These are phyloP conservation scores for Aleurites moluccanus DNA, from an alignment of 441 rosid genomes.

Conservation along the genomic window DNA sequence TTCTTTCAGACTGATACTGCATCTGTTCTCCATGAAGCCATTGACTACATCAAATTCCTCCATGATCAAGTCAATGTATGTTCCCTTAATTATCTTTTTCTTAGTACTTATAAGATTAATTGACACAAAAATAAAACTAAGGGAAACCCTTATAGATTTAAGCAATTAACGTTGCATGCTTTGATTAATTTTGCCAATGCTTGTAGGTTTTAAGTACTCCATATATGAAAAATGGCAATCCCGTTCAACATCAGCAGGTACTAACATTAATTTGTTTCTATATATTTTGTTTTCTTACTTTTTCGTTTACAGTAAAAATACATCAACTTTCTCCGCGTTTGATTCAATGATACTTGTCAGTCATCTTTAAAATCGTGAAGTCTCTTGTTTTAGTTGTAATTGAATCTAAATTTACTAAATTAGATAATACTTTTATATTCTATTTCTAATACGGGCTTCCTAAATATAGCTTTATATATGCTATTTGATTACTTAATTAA, in stretches of 20 bases:
- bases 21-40: constrained; percentile 97
- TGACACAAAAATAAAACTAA: neutral
- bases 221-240: constrained; percentile 34
- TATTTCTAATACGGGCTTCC: too few species aligned
- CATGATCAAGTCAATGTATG: constrained; percentile 95
- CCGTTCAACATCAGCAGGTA: constrained; percentile 65
- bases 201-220: constrained; percentile 52
- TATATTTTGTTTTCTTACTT: neutral
- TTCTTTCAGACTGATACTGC: constrained; percentile 90
- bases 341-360: too few species aligned
- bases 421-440: too few species aligned
- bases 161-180: neutral
- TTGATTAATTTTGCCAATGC: constrained; percentile 7
- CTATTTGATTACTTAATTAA: too few species aligned
- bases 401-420: too few species aligned
- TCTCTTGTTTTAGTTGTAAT: too few species aligned
- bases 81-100: constrained; percentile 20
- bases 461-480: too few species aligned
- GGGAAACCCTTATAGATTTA: neutral
- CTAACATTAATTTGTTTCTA: neutral
- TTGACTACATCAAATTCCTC: constrained; percentile 91
- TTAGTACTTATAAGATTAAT: neutral
- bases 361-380: too few species aligned
- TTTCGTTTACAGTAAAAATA: too few species aligned
- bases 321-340: too few species aligned